Conservation (phyloP, 2,329 filamentous ascomycete species). For the Fusarium miscanthi region DNA sequence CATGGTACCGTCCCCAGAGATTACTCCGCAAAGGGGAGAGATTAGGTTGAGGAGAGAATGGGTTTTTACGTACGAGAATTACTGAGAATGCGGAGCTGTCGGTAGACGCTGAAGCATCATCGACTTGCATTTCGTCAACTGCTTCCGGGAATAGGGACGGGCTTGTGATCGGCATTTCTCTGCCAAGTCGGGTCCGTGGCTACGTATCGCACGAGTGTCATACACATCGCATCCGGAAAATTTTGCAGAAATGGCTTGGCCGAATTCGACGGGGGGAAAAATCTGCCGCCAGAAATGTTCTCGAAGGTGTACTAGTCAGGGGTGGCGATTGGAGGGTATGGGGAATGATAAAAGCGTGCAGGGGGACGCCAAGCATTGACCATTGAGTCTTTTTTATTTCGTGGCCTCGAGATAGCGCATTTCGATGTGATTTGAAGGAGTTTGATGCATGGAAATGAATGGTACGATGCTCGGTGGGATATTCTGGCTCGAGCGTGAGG, state of each 20-base stretch:
- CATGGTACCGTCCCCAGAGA: constrained; percentile 17
- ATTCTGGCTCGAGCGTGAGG: neutral
- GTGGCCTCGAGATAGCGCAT: constrained; percentile 2
- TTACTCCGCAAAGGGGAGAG: constrained; percentile 37
- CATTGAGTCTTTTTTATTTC: constrained; percentile 17
- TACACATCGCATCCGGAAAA: constrained; percentile 15
- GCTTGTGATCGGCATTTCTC: neutral
- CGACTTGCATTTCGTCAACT: too few species aligned
- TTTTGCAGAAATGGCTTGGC: constrained; percentile 18
- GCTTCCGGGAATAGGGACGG: neutral
- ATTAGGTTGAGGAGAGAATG: constrained; percentile 37
- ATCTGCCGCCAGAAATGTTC: constrained; percentile 25
- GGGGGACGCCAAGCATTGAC: constrained; percentile 18
- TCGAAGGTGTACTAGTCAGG: constrained; percentile 33
- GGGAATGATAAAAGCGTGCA: constrained; percentile 22
- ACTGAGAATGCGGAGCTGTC: constrained; percentile 27
- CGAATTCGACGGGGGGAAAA: neutral
- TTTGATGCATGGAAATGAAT: neutral
- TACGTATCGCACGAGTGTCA: constrained; percentile 21
- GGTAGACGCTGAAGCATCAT: neutral
- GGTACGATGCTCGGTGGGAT: constrained; percentile 11
- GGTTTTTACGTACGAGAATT: constrained; percentile 30
- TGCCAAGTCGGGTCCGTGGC: constrained; percentile 21
- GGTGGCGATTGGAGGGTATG: constrained; percentile 1
- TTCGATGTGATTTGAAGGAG: neutral